phyloP scores from a whole-genome alignment of 2,329 filamentous ascomycete species.

The Diaporthe velutina region DNA sequence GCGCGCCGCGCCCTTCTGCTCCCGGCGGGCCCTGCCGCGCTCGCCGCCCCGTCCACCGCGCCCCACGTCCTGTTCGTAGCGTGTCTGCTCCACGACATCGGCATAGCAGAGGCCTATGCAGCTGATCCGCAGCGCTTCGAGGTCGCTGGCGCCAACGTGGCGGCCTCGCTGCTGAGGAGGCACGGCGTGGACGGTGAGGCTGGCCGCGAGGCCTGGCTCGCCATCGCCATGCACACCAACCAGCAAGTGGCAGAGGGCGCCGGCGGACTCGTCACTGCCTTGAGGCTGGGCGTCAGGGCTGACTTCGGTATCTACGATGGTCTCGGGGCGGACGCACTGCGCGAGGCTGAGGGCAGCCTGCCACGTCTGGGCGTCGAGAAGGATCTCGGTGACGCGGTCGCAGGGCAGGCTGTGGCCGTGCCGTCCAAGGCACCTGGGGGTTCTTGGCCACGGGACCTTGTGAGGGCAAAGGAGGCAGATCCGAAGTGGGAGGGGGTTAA shows the following conservation, averaged over 20 bases:
- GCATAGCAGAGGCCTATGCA: constrained; percentile 48
- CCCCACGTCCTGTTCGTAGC: constrained; percentile 50
- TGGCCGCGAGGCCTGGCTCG: constrained; percentile 50
- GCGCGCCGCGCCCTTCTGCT: constrained; percentile 34
- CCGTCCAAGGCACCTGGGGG: constrained; percentile 42
- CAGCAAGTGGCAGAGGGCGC: constrained; percentile 53
- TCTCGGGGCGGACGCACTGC: constrained; percentile 11
- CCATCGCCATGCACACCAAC: constrained; percentile 52
- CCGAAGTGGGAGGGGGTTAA: constrained; percentile 45
- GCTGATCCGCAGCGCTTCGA: constrained; percentile 51
- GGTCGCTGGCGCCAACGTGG: constrained; percentile 46
- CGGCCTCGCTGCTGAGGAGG: constrained; percentile 46
- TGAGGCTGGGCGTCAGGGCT: constrained; percentile 49
- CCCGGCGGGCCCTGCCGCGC: neutral
- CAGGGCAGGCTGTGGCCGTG: constrained; percentile 39
- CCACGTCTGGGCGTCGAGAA: constrained; percentile 45
- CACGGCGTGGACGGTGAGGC: constrained; percentile 45
- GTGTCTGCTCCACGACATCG: constrained; percentile 53
- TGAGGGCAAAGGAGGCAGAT: constrained; percentile 42
- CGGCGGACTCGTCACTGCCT: constrained; percentile 48
- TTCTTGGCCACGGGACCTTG: constrained; percentile 43
- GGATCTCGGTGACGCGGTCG: constrained; percentile 44
- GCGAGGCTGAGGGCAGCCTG: constrained; percentile 39
- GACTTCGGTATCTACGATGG: constrained; percentile 47
- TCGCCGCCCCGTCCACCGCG: neutral